These are phyloP conservation scores for Corymbia calophylla DNA, from an alignment of 441 rosid species.

Conservation along the genomic window DNA sequence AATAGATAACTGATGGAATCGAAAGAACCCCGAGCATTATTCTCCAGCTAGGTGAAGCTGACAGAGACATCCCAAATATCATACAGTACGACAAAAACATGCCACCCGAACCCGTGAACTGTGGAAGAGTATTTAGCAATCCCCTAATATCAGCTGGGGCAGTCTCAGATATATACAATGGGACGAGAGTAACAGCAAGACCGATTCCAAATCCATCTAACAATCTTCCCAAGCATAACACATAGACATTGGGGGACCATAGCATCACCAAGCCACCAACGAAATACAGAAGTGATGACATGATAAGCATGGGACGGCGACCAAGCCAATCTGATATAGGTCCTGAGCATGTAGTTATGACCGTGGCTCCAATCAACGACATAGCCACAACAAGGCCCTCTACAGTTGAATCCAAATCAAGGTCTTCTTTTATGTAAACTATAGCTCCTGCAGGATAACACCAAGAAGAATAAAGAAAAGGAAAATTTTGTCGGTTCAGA, in stretches of 20 bases:
- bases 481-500: neutral
- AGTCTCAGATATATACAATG: neutral
- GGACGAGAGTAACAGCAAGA: neutral
- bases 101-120: neutral
- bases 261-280: neutral
- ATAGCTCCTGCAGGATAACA: neutral
- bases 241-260: constrained; percentile 1
- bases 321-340: neutral
- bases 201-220: neutral
- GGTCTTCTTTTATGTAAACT: neutral
- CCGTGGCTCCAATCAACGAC: neutral
- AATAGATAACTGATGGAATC: neutral
- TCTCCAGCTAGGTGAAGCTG: neutral
- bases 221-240: neutral
- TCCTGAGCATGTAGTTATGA: neutral
- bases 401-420: neutral
- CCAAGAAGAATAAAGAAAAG: neutral
- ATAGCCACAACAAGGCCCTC: neutral
- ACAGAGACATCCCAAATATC: neutral
- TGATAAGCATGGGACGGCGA: neutral
- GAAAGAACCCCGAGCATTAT: neutral
- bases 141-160: neutral
- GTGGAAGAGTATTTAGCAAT: neutral
- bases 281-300: neutral
- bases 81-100: neutral